Evolutionary conservation across 495 filamentous ascomycete species (phyloP).

Genomic region (Hypoxylon fragiforme): DNA sequence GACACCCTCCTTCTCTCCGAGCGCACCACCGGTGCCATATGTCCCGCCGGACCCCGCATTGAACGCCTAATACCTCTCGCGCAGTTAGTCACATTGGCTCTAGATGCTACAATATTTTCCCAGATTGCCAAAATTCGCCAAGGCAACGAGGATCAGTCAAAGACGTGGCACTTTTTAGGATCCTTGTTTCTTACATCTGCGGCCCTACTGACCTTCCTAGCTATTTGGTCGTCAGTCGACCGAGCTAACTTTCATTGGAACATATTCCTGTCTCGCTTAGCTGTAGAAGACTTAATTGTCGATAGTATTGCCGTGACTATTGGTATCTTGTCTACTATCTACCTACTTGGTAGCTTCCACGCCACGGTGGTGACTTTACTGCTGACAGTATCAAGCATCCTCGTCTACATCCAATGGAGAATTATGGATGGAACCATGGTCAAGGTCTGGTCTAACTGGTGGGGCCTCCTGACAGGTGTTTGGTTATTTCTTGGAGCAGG

Average conservation of each 20-base stretch:
- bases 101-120: constrained; percentile 28
- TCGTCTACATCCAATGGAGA: constrained; percentile 31
- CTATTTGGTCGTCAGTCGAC: constrained; percentile 32
- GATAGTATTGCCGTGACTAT: constrained; percentile 24
- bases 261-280: constrained; percentile 25
- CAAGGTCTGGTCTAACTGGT: constrained; percentile 30
- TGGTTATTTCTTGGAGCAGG: constrained; percentile 30
- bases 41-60: constrained; percentile 22
- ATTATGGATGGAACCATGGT: constrained; percentile 29
- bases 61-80: constrained; percentile 33
- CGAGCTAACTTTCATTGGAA: constrained; percentile 27
- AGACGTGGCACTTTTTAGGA: constrained; percentile 26
- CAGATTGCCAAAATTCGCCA: constrained; percentile 26
- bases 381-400: constrained; percentile 17
- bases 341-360: constrained; percentile 30
- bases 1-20: constrained; percentile 26
- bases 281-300: constrained; percentile 23
- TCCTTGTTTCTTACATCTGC: constrained; percentile 24
- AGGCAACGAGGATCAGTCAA: constrained; percentile 8
- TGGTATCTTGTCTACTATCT: constrained; percentile 19
- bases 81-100: constrained; percentile 26
- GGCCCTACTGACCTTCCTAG: constrained; percentile 24
- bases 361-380: constrained; percentile 22
- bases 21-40: constrained; percentile 33
- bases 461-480: constrained; percentile 15